phyloP scores from a whole-genome alignment of 495 filamentous ascomycete genomes.

The Neurospora discreta region DNA sequence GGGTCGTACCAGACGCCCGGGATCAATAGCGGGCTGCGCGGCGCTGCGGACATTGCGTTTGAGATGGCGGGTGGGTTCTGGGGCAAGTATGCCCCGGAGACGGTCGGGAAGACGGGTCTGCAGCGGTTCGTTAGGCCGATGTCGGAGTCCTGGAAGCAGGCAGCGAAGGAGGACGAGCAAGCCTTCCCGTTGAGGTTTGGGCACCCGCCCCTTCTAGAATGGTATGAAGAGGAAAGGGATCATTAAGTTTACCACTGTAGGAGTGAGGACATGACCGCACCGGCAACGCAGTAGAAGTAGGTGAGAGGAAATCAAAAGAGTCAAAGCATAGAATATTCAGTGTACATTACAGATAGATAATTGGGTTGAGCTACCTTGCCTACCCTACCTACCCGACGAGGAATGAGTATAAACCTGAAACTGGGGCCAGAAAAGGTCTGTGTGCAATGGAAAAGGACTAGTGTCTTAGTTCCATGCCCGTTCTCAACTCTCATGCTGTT shows the following conservation, averaged over 20 bases:
- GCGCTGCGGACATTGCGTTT: conserved; percentile 25
- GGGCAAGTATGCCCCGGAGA: neutral
- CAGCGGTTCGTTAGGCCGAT: conserved; percentile 11
- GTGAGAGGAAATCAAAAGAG: neutral
- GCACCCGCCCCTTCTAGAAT: neutral
- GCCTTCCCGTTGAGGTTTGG: neutral
- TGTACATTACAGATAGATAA: neutral
- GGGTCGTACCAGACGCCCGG: conserved; percentile 52
- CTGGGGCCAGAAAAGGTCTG: neutral
- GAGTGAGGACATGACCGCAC: neutral
- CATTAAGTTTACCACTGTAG: neutral
- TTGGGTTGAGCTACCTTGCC: neutral
- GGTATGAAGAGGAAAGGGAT: neutral
- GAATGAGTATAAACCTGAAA: neutral
- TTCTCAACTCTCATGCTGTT: neutral
- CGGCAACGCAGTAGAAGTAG: neutral
- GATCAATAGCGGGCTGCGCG: conserved; percentile 28
- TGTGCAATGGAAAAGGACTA: neutral
- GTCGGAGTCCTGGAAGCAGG: neutral
- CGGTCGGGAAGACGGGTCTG: conserved; percentile 28
- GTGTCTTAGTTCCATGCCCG: neutral
- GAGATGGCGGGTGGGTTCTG: conserved; percentile 11
- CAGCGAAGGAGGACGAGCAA: neutral
- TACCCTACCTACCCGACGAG: neutral
- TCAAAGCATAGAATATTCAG: neutral